These are phyloP conservation scores for Aspergillus uvarum DNA, from an alignment of 2,329 filamentous ascomycete genomes.

Conservation along the genomic window DNA sequence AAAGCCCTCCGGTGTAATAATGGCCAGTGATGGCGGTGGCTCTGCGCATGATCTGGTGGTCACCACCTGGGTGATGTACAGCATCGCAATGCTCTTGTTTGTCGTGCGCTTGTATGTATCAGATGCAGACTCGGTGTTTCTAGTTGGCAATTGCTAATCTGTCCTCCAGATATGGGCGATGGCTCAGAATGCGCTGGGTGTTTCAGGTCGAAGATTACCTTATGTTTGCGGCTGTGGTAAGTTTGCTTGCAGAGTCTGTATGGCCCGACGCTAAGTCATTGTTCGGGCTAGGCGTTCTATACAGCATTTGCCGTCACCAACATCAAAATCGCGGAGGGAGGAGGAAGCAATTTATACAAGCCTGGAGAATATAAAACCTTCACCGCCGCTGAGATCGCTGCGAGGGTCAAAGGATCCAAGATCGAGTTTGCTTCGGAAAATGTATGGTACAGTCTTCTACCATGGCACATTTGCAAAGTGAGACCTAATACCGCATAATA, in stretches of 20 bases:
- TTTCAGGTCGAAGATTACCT: slow-evolving; percentile 6
- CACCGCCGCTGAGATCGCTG: not conserved
- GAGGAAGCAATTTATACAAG: slow-evolving; percentile 1
- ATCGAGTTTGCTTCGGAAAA: slow-evolving; percentile 7
- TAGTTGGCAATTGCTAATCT: not conserved
- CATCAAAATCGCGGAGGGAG: slow-evolving; percentile 1
- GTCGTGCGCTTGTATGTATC: slow-evolving; percentile 1
- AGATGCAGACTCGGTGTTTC: not conserved
- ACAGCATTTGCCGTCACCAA: slow-evolving; percentile 4
- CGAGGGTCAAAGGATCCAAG: slow-evolving; percentile 3
- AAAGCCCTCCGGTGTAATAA: not conserved
- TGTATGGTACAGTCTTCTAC: not conserved
- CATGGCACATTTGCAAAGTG: not conserved
- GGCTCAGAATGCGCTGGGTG: not conserved
- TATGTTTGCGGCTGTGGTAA: slow-evolving; percentile 4
- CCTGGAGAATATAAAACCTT: not conserved
- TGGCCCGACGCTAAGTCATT: not conserved
- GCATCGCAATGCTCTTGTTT: slow-evolving; percentile 4
- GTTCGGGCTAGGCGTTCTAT: slow-evolving; percentile 1
- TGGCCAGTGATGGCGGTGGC: slow-evolving; percentile 4
- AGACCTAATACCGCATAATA: not conserved
- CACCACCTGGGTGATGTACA: slow-evolving; percentile 9
- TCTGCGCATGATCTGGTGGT: slow-evolving; percentile 2
- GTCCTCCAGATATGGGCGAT: not conserved
- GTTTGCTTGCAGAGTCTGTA: not conserved